These are phyloP conservation scores for Massariosphaeria phaeospora DNA, from an alignment of 495 filamentous ascomycete genomes.

Conservation along the genomic window DNA sequence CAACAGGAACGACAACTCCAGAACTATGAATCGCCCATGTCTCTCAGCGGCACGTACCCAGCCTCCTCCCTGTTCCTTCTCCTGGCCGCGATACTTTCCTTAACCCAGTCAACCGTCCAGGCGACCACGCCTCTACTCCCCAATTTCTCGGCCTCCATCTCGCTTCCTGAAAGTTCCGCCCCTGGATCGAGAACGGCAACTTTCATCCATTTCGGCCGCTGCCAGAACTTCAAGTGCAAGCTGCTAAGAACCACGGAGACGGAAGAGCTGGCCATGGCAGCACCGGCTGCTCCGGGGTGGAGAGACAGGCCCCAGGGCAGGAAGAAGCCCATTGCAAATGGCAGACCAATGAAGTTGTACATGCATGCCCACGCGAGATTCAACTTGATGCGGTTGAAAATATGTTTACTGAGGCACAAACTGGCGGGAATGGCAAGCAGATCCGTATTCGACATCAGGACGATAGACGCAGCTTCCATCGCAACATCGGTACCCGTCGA, in stretches of 20 bases:
- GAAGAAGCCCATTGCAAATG: conserved; percentile 95
- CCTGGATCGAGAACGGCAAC: conserved; percentile 54
- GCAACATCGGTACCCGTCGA: conserved; percentile 91
- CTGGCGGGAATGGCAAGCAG: conserved; percentile 86
- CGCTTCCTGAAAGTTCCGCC: conserved; percentile 39
- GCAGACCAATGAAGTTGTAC: conserved; percentile 89
- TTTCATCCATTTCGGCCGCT: conserved; percentile 83
- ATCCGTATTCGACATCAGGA: conserved; percentile 88
- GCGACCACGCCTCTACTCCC: conserved; percentile 8
- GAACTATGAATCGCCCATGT: conserved; percentile 40
- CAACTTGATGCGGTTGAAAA: conserved; percentile 88
- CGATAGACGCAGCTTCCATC: conserved; percentile 94
- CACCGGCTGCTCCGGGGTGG: conserved; percentile 91
- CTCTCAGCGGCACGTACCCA: conserved; percentile 56
- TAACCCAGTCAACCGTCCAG: conserved; percentile 17
- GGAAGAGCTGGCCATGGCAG: conserved; percentile 87
- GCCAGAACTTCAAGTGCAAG: conserved; percentile 82
- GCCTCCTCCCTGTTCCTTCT: conserved; percentile 43
- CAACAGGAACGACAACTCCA: background rate
- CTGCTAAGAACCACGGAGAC: conserved; percentile 85
- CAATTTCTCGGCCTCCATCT: conserved; percentile 10
- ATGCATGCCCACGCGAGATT: conserved; percentile 88
- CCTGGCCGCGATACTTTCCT: conserved; percentile 15
- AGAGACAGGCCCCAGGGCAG: conserved; percentile 81
- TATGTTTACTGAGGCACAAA: conserved; percentile 72